Evolutionary conservation across 129 eudicot genomes (phyloP).

Genomic region (Daucus carota): DNA sequence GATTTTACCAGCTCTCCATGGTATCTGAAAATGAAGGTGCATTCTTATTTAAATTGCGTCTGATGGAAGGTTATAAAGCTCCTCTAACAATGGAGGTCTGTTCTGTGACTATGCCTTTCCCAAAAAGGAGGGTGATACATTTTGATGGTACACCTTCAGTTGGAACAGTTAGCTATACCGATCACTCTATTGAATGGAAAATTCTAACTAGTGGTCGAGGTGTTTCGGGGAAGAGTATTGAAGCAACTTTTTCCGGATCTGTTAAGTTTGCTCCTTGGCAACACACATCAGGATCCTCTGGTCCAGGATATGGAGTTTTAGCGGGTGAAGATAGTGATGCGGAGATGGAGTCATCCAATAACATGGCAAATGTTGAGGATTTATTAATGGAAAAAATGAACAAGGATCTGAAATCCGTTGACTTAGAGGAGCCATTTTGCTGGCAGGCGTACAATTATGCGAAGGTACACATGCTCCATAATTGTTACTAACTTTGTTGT

Average conservation of each 20-base stretch:
- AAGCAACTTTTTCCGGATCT: conserved; percentile 91
- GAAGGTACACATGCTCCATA: conserved; percentile 35
- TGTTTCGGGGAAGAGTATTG: conserved; percentile 76
- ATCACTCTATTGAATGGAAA: conserved; percentile 90
- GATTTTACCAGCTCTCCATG: conserved; percentile 98
- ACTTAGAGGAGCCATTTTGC: conserved; percentile 90
- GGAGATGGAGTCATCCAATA: conserved; percentile 54
- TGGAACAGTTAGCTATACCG: conserved; percentile 68
- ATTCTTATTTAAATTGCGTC: conserved; percentile 61
- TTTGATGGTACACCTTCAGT: conserved; percentile 87
- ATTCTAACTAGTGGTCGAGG: conserved; percentile 67
- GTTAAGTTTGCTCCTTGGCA: conserved; percentile 78
- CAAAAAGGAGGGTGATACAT: conserved; percentile 66
- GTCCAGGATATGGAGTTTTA: conserved; percentile 26
- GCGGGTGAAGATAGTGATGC: conserved; percentile 85
- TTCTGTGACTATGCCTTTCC: conserved; percentile 95
- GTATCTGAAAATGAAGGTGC: conserved; percentile 99
- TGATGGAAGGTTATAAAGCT: conserved; percentile 84
- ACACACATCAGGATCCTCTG: conserved; percentile 45
- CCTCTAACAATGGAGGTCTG: conserved; percentile 81
- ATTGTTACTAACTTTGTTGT: neutral
- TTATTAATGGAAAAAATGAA: conserved; percentile 78
- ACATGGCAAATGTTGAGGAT: conserved; percentile 76
- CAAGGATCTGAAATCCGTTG: conserved; percentile 78
- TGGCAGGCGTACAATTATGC: conserved; percentile 97